Evolutionary conservation across 768 basidiomycete genomes (phyloP), one percentile per base, ranked within the genome.

Genomic region (Neoboletus brunneissimus): DNA sequence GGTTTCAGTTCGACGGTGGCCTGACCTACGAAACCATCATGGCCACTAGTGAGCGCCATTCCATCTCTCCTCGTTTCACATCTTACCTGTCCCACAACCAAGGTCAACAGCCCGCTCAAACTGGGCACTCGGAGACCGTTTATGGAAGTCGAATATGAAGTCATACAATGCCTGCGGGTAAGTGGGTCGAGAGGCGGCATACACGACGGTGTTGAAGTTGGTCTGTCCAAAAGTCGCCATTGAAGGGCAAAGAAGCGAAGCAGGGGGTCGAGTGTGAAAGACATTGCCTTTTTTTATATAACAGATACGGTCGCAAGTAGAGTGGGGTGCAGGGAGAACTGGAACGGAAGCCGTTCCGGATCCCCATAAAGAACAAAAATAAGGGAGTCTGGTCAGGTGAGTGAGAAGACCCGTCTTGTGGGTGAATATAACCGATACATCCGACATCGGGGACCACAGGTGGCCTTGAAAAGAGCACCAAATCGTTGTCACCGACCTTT

Each of bases 181-280:
- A 0, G 84, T 86, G 27, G 88, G 91, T 4, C 91, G 76, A 51
- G 79, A 81, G 1, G 82, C 74, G 2, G 88, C 83, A 64, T 93
- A 53, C n/a, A 48, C 43, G 2, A 81, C 73, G 0, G 87, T 81
- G 64, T 90, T 82, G 73, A 89, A 92, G 0, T 80, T 77, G 1
- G 77, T 71, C 63, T 86, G 84, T 5, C 84, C 82, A 63, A 90
- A 94, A 4, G 87, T 87, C 3, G 89, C 76, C 89, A 92, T 92
- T 11, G 41, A n/a, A 57, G 12, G 13, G 34, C 0, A 18, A 22
- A 34, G 8, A 12, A 23, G 4, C 8, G 3, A 20, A 25, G 18
- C 6, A 20, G 22, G 40, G 27, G n/a, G 9, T 38, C 11, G 25
- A 8, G 23, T 16, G 40, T 48, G 38, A 31, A 32, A 45, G 18